Evolutionary conservation across 139 green algal genomes (phyloP), one percentile per base, ranked within the genome.

Genomic region (Chlorella vulgaris): DNA sequence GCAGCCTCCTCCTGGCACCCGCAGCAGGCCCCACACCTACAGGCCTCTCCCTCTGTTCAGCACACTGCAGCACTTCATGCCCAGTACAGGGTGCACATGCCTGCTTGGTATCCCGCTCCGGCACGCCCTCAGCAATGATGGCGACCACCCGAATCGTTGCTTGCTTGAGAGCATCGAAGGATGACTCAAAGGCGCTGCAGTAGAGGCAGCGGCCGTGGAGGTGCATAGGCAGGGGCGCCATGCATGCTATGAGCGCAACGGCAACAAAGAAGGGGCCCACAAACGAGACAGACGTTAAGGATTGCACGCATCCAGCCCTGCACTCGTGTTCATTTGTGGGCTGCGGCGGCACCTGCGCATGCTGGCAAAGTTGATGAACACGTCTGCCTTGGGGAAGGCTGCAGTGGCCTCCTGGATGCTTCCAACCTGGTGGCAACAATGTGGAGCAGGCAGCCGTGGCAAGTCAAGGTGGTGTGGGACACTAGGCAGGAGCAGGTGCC

Each of bases 311-410:
- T n/a, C n/a, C n/a, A n/a, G n/a, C n/a, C n/a, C n/a, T n/a, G n/a
- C n/a, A n/a, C n/a, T n/a, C n/a, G n/a, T n/a, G n/a, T n/a, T n/a
- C n/a, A n/a, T n/a, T n/a, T n/a, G n/a, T n/a, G n/a, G n/a, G n/a
- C n/a, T n/a, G n/a, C n/a, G n/a, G n/a, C n/a, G n/a, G n/a, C 74
- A 93, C 91, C 90, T 97, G 26, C 94, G 84, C 86, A 95, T 98
- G 3, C 92, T 97, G 0, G 95, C 94, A 81, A 98, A 98, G 86
- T 98, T 98, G 84, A 98, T 94, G 85, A 98, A 98, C 28, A 98
- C 90, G 53, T 98, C 95, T 26, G 95, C 95, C 53, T 75, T 87
- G 43, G 93, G 91, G 83, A 96, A 90, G 47, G 90, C 89, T 18
- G 91, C 88, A 1, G 86, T 88, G 0, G 95, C 95, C 58, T 93